Base-by-base conservation (phyloP, 106 monocot species). In the Apostasia ramifera region DNA sequence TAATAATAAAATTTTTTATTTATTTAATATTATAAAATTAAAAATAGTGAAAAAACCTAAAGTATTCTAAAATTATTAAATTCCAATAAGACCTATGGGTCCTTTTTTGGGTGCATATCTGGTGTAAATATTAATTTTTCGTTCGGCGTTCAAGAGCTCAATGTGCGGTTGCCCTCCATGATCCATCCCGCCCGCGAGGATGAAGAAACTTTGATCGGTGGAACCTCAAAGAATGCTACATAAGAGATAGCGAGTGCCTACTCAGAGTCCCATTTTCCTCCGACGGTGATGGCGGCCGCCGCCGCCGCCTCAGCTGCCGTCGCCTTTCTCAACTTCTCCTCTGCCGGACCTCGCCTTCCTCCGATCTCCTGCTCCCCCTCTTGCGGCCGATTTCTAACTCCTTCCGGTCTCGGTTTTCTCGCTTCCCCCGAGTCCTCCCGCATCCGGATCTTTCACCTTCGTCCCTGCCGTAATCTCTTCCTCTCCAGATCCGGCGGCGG, bases 401-500 rank as follows among this genome's bases (percentile, higher is more conserved):
- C 62, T 8, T 14, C 61, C 50, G 40, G 41, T n/a, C 13, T 75
- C 50, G 55, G 59, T 0, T 57, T 59, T 50, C 61, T 50, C 63
- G 49, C 69, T 38, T 46, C 66, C 50, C 7, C 46, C 53, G 41
- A 46, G 50, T 8, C 55, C 37, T 40, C 75, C 51, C 46, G 61
- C 70, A 46, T 66, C 66, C 69, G 66, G 61, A 46, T 69, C 55
- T 47, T 53, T 61, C 4, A 0, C 40, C 3, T 56, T 14, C 40
- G 43, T 56, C 64, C 59, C 52, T 13, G 9, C 40, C 50, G 71
- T 1, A 47, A 40, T 11, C 41, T 47, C 63, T 40, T 15, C 12
- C 8, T 61, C 53, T 70, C 26, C 57, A 40, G 72, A 69, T 66
- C 73, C 53, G 48, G 50, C 56, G 69, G 66, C n/a, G 63, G 66